A percentile compares a stretch with the other conserved stretches of the same genome.
These are phyloP conservation scores for Casaregolazyma lundiana DNA, from an alignment of 1,139 yeast species.

Conservation along the genomic window DNA sequence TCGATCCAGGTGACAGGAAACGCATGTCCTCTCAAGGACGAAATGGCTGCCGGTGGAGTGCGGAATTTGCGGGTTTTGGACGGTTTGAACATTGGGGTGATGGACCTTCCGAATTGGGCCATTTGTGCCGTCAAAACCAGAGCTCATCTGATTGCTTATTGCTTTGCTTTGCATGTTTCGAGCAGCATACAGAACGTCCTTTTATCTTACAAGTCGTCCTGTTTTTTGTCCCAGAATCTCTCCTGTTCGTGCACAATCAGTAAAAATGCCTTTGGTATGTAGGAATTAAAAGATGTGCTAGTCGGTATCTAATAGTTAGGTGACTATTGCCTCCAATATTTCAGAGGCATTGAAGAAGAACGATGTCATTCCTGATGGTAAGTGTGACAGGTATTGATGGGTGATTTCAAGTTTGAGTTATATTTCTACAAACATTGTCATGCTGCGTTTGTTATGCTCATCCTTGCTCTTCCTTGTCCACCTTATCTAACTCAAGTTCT, in stretches of 20 bases:
- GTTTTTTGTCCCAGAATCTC: neutral
- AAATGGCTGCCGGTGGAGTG: slow-evolving; percentile 15
- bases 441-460: neutral
- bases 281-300: neutral
- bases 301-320: slow-evolving; percentile 16
- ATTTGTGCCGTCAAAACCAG: too few species aligned
- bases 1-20: slow-evolving; percentile 26
- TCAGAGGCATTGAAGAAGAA: slow-evolving; percentile 58
- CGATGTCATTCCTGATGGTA: slow-evolving; percentile 60
- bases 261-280: slow-evolving; percentile 24
- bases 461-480: neutral
- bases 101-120: neutral
- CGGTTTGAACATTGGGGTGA: neutral
- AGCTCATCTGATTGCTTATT: slow-evolving; percentile 7
- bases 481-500: slow-evolving; percentile 18
- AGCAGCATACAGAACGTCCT: neutral
- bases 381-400: slow-evolving; percentile 26
- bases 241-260: neutral
- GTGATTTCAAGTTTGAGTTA: neutral
- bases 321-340: slow-evolving; percentile 62
- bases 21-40: slow-evolving; percentile 31
- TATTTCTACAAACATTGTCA: neutral
- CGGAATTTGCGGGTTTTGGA: slow-evolving; percentile 1
- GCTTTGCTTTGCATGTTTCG: slow-evolving; percentile 10
- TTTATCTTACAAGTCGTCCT: neutral